A percentile compares a stretch with the other conserved stretches of the same genome.
Conservation (phyloP, 2,329 filamentous ascomycete species). For the Apiospora aurea region DNA sequence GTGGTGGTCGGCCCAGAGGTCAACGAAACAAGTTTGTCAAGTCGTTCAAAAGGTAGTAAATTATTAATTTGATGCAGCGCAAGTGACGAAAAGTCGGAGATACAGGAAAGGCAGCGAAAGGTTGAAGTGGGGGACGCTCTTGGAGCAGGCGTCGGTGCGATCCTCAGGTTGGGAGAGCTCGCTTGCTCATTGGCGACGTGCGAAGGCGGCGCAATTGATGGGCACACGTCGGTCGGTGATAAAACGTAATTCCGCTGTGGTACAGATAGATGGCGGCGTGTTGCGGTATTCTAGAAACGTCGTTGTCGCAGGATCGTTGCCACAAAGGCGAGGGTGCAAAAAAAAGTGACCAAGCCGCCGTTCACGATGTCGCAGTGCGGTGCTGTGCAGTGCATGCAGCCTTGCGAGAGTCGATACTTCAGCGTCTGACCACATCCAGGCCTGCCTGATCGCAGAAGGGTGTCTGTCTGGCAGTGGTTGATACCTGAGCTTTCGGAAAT, state of each 20-base stretch:
- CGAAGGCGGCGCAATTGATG: constrained; percentile 7
- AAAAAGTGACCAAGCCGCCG: constrained; percentile 11
- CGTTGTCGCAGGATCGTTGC: not conserved
- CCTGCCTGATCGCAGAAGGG: not conserved
- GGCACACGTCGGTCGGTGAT: not conserved
- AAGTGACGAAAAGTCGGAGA: not conserved
- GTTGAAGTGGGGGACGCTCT: constrained; percentile 20
- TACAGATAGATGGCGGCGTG: not conserved
- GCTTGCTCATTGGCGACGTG: not conserved
- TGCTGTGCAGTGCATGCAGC: constrained; percentile 6
- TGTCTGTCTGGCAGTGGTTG: not conserved
- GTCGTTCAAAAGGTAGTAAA: not conserved
- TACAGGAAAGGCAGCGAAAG: constrained; percentile 13
- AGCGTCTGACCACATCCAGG: not conserved
- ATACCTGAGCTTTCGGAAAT: constrained; percentile 17
- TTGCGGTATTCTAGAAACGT: not conserved
- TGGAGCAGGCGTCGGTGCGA: constrained; percentile 15
- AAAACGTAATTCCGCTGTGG: not conserved
- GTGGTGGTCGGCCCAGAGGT: not conserved
- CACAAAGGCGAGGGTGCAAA: not conserved
- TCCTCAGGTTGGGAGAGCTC: constrained; percentile 16
- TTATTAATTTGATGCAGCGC: constrained; percentile 9
- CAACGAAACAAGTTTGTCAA: not conserved
- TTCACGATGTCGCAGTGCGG: constrained; percentile 17
- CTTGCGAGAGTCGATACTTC: constrained; percentile 3